Evolutionary conservation across 2,329 filamentous ascomycete species (phyloP), one percentile per base, ranked within the genome.

Genomic region (Sclerotinia spermophila): DNA sequence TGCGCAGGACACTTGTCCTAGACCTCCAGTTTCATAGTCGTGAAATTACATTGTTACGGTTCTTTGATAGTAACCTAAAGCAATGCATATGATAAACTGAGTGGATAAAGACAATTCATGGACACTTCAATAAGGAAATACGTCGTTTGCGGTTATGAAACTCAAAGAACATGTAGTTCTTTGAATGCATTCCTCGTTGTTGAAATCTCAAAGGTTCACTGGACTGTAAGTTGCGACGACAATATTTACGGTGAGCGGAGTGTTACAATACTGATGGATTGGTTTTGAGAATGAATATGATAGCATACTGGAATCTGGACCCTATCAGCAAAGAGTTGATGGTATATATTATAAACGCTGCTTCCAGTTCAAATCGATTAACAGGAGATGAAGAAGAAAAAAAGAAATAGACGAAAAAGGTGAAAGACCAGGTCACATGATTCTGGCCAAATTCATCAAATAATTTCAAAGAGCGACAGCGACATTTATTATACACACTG

Each of bases 61-160:
- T 27, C 65, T 56, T 67, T 42, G 40, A 35, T 19, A 30, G 44
- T 7, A 44, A 44, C n/a, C 51, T 44, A 44, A 67, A 59, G 10
- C 21, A 27, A 55, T 40, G 30, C 21, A 48, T 38, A 40, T 17
- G 33, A 38, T 65, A 33, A 51, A 38, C 15, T 27, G 61, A 33
- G 42, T 33, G 48, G 35, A 40, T 53, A 59, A 42, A 56, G 51
- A 35, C n/a, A 19, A 67, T 42, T 44, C 51, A 44, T 15, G 38
- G 13, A n/a, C 3, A 58, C 33, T 44, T 30, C 19, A 67, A 33
- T n/a, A 21, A 21, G 38, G 33, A 44, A 58, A 35, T 11, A 67
- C 30, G 51, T 67, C 38, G 65, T 67, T 67, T 67, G 65, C 65
- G 53, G 65, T 27, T 7, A 19, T 38, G 7, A 35, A 67, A 44